Percentiles rank a stretch among this genome's conserved stretches.
phyloP scores from a whole-genome alignment of 169 alveolate genomes.

The Plasmodium cynomolgi region DNA sequence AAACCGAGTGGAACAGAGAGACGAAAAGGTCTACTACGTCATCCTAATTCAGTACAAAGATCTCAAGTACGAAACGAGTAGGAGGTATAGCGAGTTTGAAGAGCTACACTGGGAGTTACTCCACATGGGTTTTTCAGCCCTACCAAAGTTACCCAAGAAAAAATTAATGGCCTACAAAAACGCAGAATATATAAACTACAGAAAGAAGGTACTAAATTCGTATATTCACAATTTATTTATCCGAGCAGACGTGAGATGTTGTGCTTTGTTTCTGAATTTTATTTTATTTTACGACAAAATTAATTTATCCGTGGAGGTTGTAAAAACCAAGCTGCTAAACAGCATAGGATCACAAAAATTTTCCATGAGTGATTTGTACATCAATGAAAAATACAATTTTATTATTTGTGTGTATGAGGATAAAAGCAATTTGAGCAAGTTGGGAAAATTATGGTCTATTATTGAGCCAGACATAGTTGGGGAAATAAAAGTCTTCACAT shows the following conservation, averaged over 20 bases:
- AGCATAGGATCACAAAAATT: constrained; percentile 60
- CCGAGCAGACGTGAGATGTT: constrained; percentile 68
- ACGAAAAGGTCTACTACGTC: constrained; percentile 49
- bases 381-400: constrained; percentile 46
- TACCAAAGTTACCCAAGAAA: constrained; percentile 66
- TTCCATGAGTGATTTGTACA: constrained; percentile 62
- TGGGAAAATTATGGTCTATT: constrained; percentile 86
- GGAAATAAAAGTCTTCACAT: constrained; percentile 75
- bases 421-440: constrained; percentile 80
- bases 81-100: constrained; percentile 67
- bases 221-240: constrained; percentile 58
- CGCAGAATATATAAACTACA: constrained; percentile 46
- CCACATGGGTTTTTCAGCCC: constrained; percentile 64
- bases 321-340: constrained; percentile 52
- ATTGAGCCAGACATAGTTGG: constrained; percentile 85
- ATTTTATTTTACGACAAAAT: constrained; percentile 70
- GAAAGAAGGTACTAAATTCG: constrained; percentile 36
- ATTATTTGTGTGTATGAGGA: constrained; percentile 78
- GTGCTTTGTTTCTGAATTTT: constrained; percentile 60
- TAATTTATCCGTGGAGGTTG: constrained; percentile 46
- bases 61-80: constrained; percentile 40
- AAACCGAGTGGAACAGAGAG: constrained; percentile 47
- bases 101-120: constrained; percentile 65
- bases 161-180: constrained; percentile 66
- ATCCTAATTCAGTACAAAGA: constrained; percentile 60